Percentiles rank a stretch among this genome's conserved stretches.
Conservation (phyloP, 2,329 filamentous ascomycete species). For the Pestalotiopsis sp. region DNA sequence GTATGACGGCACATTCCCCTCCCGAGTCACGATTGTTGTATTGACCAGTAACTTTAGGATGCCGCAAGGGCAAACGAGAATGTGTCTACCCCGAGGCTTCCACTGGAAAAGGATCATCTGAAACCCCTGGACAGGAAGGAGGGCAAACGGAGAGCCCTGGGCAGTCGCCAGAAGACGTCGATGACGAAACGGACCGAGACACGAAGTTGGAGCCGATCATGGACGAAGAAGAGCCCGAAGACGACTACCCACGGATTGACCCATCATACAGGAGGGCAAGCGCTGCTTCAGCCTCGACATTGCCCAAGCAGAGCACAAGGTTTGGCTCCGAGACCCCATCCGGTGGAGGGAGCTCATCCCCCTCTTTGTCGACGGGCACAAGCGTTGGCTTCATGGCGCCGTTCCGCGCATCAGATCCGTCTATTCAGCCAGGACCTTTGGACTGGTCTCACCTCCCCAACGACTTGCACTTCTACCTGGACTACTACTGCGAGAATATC, state of each 20-base stretch:
- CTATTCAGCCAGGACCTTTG: constrained; percentile 27
- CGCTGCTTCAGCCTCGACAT: constrained; percentile 40
- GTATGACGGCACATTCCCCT: constrained; percentile 43
- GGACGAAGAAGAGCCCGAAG: constrained; percentile 55
- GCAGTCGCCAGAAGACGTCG: constrained; percentile 58
- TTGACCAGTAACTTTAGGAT: constrained; percentile 59
- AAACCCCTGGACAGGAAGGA: constrained; percentile 41
- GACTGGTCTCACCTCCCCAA: constrained; percentile 64
- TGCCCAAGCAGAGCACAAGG: constrained; percentile 39
- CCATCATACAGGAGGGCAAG: constrained; percentile 37
- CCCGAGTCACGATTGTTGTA: constrained; percentile 4
- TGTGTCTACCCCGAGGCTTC: constrained; percentile 84
- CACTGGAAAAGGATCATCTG: constrained; percentile 41
- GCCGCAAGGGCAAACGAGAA: constrained; percentile 87
- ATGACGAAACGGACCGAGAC: constrained; percentile 45
- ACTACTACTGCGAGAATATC: constrained; percentile 78
- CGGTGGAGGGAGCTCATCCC: constrained; percentile 52
- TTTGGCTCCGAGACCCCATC: constrained; percentile 58
- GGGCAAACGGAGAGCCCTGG: constrained; percentile 49
- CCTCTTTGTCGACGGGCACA: constrained; percentile 51
- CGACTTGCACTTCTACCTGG: constrained; percentile 77
- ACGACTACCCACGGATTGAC: constrained; percentile 27
- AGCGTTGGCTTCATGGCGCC: constrained; percentile 37
- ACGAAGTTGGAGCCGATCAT: constrained; percentile 54
- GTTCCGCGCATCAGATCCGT: constrained; percentile 33